Evolutionary conservation across 164 flowering plant genomes (phyloP).

Genomic region (Tetrastigma voinierianum): DNA sequence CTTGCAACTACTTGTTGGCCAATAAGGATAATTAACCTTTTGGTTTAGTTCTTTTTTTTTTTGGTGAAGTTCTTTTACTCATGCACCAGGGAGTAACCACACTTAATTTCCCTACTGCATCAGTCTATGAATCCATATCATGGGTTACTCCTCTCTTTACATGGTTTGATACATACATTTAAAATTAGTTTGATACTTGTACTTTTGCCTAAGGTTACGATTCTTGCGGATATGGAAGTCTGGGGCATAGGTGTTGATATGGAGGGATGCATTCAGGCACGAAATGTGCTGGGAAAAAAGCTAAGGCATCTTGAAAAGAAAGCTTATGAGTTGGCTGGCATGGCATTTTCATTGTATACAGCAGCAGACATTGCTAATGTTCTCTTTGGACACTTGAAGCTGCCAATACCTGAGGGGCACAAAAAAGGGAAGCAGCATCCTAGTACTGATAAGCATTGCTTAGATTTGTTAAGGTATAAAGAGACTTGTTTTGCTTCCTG

Average conservation of each 20-base stretch:
- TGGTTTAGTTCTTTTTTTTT: too few species aligned
- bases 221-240: conserved; percentile 94
- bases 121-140: not conserved
- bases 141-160: not conserved
- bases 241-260: conserved; percentile 98
- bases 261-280: conserved; percentile 83
- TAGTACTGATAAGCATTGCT: conserved; percentile 90
- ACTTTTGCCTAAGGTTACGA: conserved; percentile 52
- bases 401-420: conserved; percentile 68
- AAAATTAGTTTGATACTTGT: conserved; percentile 4
- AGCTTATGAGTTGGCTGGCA: conserved; percentile 85
- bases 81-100: too few species aligned
- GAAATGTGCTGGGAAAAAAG: conserved; percentile 60
- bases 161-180: not conserved
- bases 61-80: too few species aligned
- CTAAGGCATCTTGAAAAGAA: conserved; percentile 77
- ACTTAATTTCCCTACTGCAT: too few species aligned
- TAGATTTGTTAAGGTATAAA: conserved; percentile 80
- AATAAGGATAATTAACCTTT: too few species aligned
- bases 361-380: conserved; percentile 93
- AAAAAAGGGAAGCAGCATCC: conserved; percentile 88
- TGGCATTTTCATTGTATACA: conserved; percentile 68
- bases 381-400: conserved; percentile 74
- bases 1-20: too few species aligned
- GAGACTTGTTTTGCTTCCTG: not conserved